Conservation (phyloP, 371 early-diverging fungal genomes). For the Nematocida major region DNA sequence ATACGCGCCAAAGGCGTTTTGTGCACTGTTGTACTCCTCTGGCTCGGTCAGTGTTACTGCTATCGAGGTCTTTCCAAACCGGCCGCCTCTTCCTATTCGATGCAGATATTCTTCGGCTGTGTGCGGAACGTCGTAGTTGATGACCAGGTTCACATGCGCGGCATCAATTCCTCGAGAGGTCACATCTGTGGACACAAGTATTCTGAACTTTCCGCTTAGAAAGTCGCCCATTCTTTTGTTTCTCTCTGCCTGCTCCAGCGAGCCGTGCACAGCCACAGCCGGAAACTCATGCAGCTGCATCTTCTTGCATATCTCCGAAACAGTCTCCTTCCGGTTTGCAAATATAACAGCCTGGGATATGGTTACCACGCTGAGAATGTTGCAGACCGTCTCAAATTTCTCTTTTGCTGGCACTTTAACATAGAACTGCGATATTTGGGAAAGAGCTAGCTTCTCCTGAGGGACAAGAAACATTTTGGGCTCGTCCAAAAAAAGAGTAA, state of each 20-base stretch:
- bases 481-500: constrained; percentile 32
- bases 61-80: constrained; percentile 88
- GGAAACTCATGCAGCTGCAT: constrained; percentile 77
- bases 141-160: constrained; percentile 93
- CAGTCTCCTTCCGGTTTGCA: constrained; percentile 78
- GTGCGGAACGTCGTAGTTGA: constrained; percentile 97
- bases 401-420: constrained; percentile 72
- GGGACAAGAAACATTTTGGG: constrained; percentile 52
- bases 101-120: constrained; percentile 95
- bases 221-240: constrained; percentile 82
- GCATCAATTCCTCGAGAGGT: constrained; percentile 96
- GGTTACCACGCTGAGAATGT: constrained; percentile 68
- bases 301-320: constrained; percentile 73
- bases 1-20: neutral
- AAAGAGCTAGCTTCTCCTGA: constrained; percentile 47
- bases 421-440: constrained; percentile 75
- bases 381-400: constrained; percentile 84
- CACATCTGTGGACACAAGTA: constrained; percentile 69
- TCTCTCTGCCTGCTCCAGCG: constrained; percentile 68
- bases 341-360: constrained; percentile 80
- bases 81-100: constrained; percentile 96
- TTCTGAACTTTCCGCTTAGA: constrained; percentile 71
- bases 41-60: constrained; percentile 84
- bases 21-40: constrained; percentile 69
- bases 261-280: constrained; percentile 71